These are phyloP conservation scores for Brassica juncea DNA, from an alignment of 345 rosid species.

Conservation along the genomic window DNA sequence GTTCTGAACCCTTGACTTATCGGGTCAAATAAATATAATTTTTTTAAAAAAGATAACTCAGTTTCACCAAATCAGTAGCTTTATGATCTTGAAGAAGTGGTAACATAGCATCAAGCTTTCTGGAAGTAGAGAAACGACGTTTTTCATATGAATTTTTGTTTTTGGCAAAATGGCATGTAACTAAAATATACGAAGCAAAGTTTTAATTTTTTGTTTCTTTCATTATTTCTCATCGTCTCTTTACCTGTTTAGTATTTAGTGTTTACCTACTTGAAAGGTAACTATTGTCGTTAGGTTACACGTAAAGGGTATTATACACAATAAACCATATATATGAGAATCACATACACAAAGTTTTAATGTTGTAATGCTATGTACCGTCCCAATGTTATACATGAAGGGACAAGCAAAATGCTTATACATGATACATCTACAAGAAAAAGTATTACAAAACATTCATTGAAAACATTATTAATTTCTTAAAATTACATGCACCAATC, in stretches of 20 bases:
- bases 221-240: background rate
- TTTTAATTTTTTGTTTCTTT: background rate
- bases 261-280: background rate
- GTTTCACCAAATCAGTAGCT: constrained; percentile 82
- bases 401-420: constrained; percentile 3
- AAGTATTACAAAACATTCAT: background rate
- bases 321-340: background rate
- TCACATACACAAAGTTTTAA: background rate
- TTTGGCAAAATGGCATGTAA: background rate
- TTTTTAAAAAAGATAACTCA: background rate
- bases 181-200: no score
- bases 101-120: constrained; percentile 74
- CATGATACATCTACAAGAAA: constrained; percentile 15
- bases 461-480: background rate
- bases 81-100: constrained; percentile 51
- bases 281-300: background rate
- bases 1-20: no score
- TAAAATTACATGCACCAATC: background rate
- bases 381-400: constrained; percentile 2
- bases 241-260: background rate
- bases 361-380: background rate
- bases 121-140: background rate
- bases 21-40: no score
- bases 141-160: background rate
- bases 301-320: background rate